phyloP scores from a whole-genome alignment of 2,329 filamentous ascomycete genomes.

The Stemphylium beticola region DNA sequence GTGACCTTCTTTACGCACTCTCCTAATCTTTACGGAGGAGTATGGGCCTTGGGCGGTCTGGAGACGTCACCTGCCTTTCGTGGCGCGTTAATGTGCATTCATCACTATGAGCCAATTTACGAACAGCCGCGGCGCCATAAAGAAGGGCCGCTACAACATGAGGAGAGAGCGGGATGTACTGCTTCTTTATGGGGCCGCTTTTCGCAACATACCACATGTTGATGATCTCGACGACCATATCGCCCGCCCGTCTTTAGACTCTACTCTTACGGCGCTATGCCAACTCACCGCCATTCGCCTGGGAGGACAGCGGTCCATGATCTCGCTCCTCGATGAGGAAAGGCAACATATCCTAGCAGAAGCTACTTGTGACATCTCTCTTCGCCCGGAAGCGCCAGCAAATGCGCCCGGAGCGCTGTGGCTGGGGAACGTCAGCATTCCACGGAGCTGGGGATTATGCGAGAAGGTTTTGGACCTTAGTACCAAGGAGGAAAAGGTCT shows the following conservation, averaged over 20 bases:
- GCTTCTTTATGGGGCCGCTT: constrained; percentile 33
- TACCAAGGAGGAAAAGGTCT: constrained; percentile 3
- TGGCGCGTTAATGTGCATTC: not conserved
- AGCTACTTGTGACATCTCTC: constrained; percentile 39
- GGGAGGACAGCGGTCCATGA: constrained; percentile 39
- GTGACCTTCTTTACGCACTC: not conserved
- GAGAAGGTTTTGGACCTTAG: constrained; percentile 24
- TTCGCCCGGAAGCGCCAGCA: constrained; percentile 19
- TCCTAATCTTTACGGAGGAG: not conserved
- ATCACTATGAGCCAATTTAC: constrained; percentile 9
- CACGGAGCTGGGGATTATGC: constrained; percentile 35
- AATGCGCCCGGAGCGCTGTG: constrained; percentile 24
- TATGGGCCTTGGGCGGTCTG: not conserved
- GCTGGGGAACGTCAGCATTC: constrained; percentile 40
- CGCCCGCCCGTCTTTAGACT: constrained; percentile 32
- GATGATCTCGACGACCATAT: constrained; percentile 19
- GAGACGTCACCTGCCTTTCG: not conserved
- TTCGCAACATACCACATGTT: constrained; percentile 31
- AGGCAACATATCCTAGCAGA: constrained; percentile 49
- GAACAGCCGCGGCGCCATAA: constrained; percentile 1
- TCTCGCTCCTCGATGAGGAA: constrained; percentile 46
- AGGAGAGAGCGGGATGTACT: constrained; percentile 38
- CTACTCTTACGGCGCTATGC: constrained; percentile 42
- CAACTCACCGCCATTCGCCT: constrained; percentile 47
- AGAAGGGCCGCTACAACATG: constrained; percentile 15